These are phyloP conservation scores for Leishmania turanica DNA, from an alignment of 208 protist species.

Conservation along the genomic window DNA sequence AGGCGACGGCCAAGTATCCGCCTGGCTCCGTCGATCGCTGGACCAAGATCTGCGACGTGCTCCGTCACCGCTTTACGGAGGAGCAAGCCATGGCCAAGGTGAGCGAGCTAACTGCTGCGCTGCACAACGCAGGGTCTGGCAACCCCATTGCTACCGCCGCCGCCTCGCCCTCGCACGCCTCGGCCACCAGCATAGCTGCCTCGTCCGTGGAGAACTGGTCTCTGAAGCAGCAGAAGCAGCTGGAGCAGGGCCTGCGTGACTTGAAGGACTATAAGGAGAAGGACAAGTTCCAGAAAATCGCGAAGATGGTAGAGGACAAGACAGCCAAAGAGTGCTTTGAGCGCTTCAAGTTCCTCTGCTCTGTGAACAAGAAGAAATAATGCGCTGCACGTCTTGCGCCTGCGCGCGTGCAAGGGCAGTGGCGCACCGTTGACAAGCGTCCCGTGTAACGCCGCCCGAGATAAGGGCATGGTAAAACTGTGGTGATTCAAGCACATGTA, in stretches of 20 bases:
- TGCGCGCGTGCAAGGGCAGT: background rate
- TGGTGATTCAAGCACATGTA: background rate
- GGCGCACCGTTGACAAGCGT: background rate
- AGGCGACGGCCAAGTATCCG: conserved; percentile 94
- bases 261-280: conserved; percentile 94
- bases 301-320: conserved; percentile 93
- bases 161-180: conserved; percentile 25
- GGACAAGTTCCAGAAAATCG: conserved; percentile 97
- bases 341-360: conserved; percentile 95
- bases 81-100: conserved; percentile 93
- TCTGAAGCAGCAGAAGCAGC: conserved; percentile 94
- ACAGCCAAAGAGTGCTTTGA: conserved; percentile 96
- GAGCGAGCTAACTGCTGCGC: conserved; percentile 79
- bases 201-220: conserved; percentile 89
- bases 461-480: background rate
- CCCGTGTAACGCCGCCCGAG: background rate
- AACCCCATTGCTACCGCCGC: conserved; percentile 24
- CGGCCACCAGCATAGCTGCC: conserved; percentile 17
- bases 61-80: conserved; percentile 80
- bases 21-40: conserved; percentile 93
- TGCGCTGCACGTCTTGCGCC: background rate
- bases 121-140: conserved; percentile 43
- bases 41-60: conserved; percentile 81
- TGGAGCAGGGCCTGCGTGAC: conserved; percentile 93
- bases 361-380: conserved; percentile 89